Conservation (phyloP, 1,284 basidiomycete species). For the Phlebopus sp. region DNA sequence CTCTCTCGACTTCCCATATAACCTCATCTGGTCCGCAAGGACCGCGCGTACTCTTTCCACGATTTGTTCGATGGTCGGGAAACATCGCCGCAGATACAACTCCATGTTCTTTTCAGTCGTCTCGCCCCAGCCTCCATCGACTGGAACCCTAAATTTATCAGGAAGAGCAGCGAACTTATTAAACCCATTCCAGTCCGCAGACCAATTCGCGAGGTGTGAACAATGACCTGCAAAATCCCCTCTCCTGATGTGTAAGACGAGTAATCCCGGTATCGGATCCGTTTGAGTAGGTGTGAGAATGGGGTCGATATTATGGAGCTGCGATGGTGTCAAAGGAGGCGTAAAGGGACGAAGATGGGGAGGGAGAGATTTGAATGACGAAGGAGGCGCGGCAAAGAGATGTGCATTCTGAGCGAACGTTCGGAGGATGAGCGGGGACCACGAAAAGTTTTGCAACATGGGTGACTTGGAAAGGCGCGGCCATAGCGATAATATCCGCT, state of each 20-base stretch:
- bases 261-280: conserved; percentile 29
- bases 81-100: conserved; percentile 45
- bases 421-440: conserved; percentile 44
- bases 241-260: conserved; percentile 38
- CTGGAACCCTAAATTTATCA: conserved; percentile 35
- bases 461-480: conserved; percentile 43
- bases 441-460: conserved; percentile 42
- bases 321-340: conserved; percentile 3
- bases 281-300: conserved; percentile 17
- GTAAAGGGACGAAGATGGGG: conserved; percentile 20
- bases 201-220: conserved; percentile 29
- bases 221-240: conserved; percentile 38
- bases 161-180: conserved; percentile 42
- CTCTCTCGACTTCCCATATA: conserved; percentile 15
- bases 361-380: conserved; percentile 21
- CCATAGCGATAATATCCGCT: conserved; percentile 43
- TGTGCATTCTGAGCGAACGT: conserved; percentile 37
- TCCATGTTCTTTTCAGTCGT: conserved; percentile 27
- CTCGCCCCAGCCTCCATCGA: conserved; percentile 19
- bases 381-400: conserved; percentile 27
- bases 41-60: conserved; percentile 41
- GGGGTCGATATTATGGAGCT: conserved; percentile 28
- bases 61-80: conserved; percentile 46
- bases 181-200: conserved; percentile 38
- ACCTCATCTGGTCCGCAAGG: conserved; percentile 21